Conservation (phyloP, 768 basidiomycete genomes). For the Leccinum broughii region DNA sequence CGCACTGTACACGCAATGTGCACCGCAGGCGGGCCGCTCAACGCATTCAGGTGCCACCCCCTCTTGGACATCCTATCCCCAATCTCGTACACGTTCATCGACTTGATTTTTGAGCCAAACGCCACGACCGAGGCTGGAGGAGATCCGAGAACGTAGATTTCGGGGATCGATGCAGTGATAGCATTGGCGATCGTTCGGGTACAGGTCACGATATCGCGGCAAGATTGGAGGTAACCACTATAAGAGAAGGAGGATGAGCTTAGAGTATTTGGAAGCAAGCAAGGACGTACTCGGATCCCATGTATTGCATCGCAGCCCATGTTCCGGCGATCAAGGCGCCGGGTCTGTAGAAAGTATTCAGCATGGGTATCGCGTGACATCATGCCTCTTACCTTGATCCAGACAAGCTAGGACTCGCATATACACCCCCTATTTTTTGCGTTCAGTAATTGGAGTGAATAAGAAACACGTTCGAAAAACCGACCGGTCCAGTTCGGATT, state of each 20-base stretch:
- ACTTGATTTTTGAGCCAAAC: constrained; percentile 64
- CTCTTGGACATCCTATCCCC: constrained; percentile 84
- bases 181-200: constrained; percentile 67
- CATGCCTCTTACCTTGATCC: constrained; percentile 70
- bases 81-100: constrained; percentile 73
- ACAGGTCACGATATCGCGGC: constrained; percentile 75
- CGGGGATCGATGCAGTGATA: constrained; percentile 69
- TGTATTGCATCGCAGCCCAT: constrained; percentile 95
- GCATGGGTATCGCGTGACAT: background rate
- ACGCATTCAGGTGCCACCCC: constrained; percentile 92
- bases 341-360: constrained; percentile 48
- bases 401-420: constrained; percentile 85
- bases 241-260: background rate
- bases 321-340: constrained; percentile 92
- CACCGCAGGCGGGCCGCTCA: constrained; percentile 75
- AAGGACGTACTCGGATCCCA: constrained; percentile 74
- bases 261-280: background rate
- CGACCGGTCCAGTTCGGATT: constrained; percentile 76
- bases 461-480: constrained; percentile 13
- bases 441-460: background rate
- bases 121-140: constrained; percentile 91
- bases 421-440: constrained; percentile 67
- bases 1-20: constrained; percentile 94
- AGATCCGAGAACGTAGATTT: constrained; percentile 86
- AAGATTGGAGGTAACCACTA: constrained; percentile 88